Base-by-base conservation (phyloP, 345 rosid species). In the Corchorus capsularis region DNA sequence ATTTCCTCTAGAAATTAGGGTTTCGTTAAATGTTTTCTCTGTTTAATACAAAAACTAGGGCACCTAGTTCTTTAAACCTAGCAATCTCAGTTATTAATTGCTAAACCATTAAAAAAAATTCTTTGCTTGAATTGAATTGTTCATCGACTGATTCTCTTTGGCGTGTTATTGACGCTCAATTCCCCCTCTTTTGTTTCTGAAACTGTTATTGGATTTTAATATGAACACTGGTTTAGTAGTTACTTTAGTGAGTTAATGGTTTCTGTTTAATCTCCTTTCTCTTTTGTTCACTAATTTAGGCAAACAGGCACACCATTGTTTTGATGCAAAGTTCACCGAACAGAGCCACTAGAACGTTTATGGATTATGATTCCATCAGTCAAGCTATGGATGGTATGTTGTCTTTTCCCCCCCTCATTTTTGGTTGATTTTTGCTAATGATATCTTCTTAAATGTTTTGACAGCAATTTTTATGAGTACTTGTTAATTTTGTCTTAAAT, bases 341-440 rank as follows among this genome's bases (percentile, higher is more conserved):
- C 86, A 94, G 93, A 82, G 84, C 97, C 54, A 89, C 90, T 22
- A 91, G 98, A 81, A 96, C 98, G 12, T 96, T 94, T 77, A 91
- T 93, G 99, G 99, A 96, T 85, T 96, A 85, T 73, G 98, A 80
- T 13, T 96, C 99, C 22, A 82, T 91, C 20, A 85, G 85, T 81
- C 97, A 90, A 87, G 98, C 99, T 78, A 92, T 96, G 94, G 99
- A 94, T 81, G 99, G 99, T 92, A 91, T 46, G 62, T 15, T 27
- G 1, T 27, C 27, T 27, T 27, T 27, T n/a, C n/a, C n/a, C n/a
- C 27, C 27, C 27, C 27, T 27, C 27, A 27, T 27, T 27, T 62
- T 45, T 59, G 39, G 2, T 27, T 43, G 41, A 0, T 20, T 22
- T 41, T 73, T 43, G 19, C 53, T 4, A 14, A 14, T 27, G 4